Evolutionary conservation across 208 protist genomes (phyloP).

Genomic region (Trichomonas tenax): DNA sequence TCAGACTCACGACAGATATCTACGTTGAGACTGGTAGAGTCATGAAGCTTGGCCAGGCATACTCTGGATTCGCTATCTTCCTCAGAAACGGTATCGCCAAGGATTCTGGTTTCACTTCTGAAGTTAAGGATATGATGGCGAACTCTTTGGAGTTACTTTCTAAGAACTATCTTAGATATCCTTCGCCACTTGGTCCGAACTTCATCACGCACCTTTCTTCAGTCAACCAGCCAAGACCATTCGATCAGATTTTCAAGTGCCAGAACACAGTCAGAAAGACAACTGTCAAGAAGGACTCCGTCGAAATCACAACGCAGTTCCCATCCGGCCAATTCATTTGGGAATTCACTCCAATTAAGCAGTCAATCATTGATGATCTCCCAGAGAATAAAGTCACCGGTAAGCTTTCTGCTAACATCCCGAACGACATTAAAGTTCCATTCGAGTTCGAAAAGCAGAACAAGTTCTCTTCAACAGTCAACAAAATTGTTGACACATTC

Average conservation of each 20-base stretch:
- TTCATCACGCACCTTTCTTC: neutral
- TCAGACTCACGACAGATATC: neutral
- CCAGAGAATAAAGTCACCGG: too few species aligned
- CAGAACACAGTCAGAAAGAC: neutral
- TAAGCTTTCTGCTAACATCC: too few species aligned
- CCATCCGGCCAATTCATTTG: neutral
- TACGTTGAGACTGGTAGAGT: neutral
- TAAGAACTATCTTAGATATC: neutral
- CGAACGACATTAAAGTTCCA: too few species aligned
- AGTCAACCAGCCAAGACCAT: neutral
- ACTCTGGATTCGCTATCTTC: neutral
- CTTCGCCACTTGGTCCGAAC: neutral
- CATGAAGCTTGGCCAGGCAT: neutral
- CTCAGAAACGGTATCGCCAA: neutral
- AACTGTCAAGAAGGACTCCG: neutral
- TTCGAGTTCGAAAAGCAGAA: too few species aligned
- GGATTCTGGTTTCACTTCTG: neutral
- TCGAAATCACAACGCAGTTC: neutral
- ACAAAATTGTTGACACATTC: too few species aligned
- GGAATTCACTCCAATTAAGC: neutral
- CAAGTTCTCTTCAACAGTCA: too few species aligned
- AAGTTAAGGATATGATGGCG: neutral
- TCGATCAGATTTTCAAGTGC: neutral
- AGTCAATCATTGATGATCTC: too few species aligned
- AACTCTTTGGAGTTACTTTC: neutral